Conservation (phyloP, 2,329 filamentous ascomycete species). For the Chalara sp. region DNA sequence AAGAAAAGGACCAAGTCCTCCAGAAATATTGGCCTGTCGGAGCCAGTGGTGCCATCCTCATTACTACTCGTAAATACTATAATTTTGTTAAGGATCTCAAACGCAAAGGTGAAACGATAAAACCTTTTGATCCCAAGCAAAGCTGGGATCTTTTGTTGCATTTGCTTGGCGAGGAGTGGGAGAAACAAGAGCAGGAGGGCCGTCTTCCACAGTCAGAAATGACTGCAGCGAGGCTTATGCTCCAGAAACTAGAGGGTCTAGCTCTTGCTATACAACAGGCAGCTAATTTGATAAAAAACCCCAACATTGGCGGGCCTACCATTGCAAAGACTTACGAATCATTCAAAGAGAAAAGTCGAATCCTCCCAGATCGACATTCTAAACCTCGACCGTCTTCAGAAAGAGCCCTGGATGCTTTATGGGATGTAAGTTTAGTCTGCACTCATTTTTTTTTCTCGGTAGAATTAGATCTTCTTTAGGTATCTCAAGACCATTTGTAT, state of each 20-base stretch:
- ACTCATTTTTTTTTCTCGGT: no score
- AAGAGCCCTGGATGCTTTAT: conserved; percentile 4
- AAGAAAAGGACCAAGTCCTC: conserved; percentile 1
- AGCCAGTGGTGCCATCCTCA: conserved; percentile 3
- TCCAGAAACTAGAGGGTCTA: not conserved
- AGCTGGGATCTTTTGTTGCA: conserved; percentile 4
- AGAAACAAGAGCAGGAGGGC: not conserved
- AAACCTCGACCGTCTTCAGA: not conserved
- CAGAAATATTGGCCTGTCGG: conserved; percentile 4
- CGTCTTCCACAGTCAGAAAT: conserved; percentile 1
- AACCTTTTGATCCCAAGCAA: not conserved
- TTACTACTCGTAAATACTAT: conserved; percentile 4
- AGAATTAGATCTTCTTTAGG: no score
- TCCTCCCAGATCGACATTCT: not conserved
- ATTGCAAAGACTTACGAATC: conserved; percentile 3
- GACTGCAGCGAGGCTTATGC: not conserved
- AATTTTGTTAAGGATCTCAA: conserved; percentile 3
- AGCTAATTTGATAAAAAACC: conserved; percentile 3
- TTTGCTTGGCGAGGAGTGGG: conserved; percentile 3
- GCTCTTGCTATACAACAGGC: conserved; percentile 6
- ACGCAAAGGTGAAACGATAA: conserved; percentile 1
- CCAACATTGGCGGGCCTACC: conserved; percentile 3
- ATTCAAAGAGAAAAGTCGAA: conserved; percentile 3
- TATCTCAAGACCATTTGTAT: no score
- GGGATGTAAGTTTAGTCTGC: not conserved